These are phyloP conservation scores for Pythium graminicola DNA, from an alignment of 352 stramenopile species.

Conservation along the genomic window DNA sequence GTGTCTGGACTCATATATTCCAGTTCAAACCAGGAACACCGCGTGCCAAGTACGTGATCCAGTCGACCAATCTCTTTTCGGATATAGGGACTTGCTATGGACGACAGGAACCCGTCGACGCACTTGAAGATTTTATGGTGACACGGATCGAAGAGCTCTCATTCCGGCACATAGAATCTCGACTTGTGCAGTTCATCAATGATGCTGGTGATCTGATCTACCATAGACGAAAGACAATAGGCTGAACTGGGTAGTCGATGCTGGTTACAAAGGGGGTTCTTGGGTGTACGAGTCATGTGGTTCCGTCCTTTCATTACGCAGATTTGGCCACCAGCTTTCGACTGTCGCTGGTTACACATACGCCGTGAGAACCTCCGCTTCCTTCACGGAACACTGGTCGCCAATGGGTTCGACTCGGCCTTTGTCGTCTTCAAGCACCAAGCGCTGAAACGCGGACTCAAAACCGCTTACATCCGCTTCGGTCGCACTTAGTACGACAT, in stretches of 20 bases:
- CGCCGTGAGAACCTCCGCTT: too few relatives aligned
- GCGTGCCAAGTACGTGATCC: constrained; percentile 7
- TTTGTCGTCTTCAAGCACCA: constrained; percentile 8
- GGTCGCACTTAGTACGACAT: constrained; percentile 17
- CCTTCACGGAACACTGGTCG: too few relatives aligned
- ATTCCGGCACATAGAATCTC: neutral
- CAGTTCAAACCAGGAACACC: constrained; percentile 14
- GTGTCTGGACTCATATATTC: constrained; percentile 19
- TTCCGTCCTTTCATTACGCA: too few relatives aligned
- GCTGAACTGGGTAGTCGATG: too few relatives aligned
- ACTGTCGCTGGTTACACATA: too few relatives aligned
- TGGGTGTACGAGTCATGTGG: too few relatives aligned
- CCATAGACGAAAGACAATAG: neutral
- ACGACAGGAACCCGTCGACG: neutral
- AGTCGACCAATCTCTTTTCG: neutral
- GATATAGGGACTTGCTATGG: constrained; percentile 3
- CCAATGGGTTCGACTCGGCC: neutral
- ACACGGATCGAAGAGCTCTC: neutral
- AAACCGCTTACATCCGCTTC: constrained; percentile 13
- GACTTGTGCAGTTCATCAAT: neutral
- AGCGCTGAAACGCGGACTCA: constrained; percentile 13
- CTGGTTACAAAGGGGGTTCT: too few relatives aligned
- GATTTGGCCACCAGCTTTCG: too few relatives aligned
- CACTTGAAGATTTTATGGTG: neutral
- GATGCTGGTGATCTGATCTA: neutral